A percentile compares a stretch with the other conserved stretches of the same genome.
Conservation (phyloP, 2,329 filamentous ascomycete genomes). For the Alternaria triticina region DNA sequence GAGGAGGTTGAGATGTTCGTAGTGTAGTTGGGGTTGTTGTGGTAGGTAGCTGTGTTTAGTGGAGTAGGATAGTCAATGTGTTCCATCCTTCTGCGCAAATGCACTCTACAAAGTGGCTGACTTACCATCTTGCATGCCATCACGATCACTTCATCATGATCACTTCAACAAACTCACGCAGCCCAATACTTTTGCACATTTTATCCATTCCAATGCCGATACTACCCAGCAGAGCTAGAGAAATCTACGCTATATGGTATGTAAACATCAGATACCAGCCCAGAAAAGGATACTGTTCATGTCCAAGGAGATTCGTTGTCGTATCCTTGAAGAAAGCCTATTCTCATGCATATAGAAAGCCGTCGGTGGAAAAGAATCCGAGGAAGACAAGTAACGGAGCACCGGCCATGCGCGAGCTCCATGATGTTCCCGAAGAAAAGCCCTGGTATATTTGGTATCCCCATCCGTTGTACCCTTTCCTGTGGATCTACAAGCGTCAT, state of each 20-base stretch:
- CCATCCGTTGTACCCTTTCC: not conserved
- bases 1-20: not conserved
- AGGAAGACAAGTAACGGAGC: not conserved
- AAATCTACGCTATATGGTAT: conserved; percentile 1
- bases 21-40: not conserved
- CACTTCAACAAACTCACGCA: not conserved
- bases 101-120: too few species aligned
- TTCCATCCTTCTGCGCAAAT: too few species aligned
- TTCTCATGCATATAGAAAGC: not conserved
- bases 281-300: not conserved
- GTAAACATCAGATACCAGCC: not conserved
- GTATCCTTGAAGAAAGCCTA: not conserved
- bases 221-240: not conserved
- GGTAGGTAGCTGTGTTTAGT: too few species aligned
- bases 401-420: not conserved
- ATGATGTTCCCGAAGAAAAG: not conserved
- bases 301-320: conserved; percentile 4
- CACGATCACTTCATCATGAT: not conserved
- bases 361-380: not conserved
- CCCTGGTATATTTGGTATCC: conserved; percentile 1
- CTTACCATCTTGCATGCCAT: not conserved
- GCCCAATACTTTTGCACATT: not conserved
- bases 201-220: not conserved
- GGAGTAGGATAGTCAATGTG: not conserved
- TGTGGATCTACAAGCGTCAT: conserved; percentile 9